These are phyloP conservation scores for Aegilops speltoides DNA, from an alignment of 176 grass and related monocot genomes.

Conservation along the genomic window DNA sequence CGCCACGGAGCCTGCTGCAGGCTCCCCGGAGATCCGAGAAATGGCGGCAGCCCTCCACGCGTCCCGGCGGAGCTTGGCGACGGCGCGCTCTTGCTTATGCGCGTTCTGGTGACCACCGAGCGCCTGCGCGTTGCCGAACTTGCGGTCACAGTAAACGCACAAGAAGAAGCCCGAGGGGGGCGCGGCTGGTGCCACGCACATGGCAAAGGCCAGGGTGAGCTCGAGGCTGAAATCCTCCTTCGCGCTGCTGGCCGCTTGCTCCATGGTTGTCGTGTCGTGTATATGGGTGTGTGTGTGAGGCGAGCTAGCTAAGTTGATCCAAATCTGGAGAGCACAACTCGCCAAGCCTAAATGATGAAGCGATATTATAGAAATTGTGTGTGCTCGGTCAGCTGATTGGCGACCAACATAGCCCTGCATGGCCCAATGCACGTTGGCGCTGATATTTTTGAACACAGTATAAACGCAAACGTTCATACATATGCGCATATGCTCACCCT, in stretches of 20 bases:
- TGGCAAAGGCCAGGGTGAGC: constrained; percentile 30
- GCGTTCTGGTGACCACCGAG: constrained; percentile 96
- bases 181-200: background rate
- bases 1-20: background rate
- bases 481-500: no score
- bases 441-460: no score
- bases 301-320: no score
- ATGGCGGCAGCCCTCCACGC: background rate
- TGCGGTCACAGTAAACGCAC: constrained; percentile 81
- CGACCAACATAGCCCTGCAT: no score
- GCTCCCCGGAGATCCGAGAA: background rate
- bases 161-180: constrained; percentile 54
- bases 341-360: no score
- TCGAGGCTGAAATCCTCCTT: constrained; percentile 54
- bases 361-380: no score
- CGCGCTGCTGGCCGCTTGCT: background rate
- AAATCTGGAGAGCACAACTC: no score
- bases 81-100: constrained; percentile 81
- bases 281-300: no score
- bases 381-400: no score
- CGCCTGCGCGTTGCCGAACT: constrained; percentile 87
- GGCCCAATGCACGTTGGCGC: no score
- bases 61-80: constrained; percentile 52
- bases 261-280: no score
- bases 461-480: no score